phyloP scores from a whole-genome alignment of 352 stramenopile species.

The Phytopythium ostracodes region DNA sequence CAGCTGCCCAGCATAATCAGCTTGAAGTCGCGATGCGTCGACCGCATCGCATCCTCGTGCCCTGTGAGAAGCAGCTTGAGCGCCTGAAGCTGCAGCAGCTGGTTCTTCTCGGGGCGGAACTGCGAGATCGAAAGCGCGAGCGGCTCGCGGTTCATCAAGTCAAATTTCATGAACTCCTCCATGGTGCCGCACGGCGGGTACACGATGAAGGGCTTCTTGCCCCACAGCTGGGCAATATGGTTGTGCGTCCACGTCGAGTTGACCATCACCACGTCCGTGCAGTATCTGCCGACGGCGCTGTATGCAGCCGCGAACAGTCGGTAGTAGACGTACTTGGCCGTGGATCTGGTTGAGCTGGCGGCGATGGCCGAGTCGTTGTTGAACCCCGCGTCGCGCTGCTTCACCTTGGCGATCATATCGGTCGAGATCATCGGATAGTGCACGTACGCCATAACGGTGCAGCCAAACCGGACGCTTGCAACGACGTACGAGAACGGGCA shows the following conservation, averaged over 20 bases:
- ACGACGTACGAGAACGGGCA: constrained; percentile 97
- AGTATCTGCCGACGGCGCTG: constrained; percentile 80
- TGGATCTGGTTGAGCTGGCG: constrained; percentile 69
- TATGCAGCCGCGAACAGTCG: constrained; percentile 92
- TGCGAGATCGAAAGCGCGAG: constrained; percentile 96
- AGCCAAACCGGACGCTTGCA: constrained; percentile 81
- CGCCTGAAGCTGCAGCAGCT: constrained; percentile 92
- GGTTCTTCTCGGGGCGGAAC: constrained; percentile 99
- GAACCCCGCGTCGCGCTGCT: constrained; percentile 87
- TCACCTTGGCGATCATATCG: constrained; percentile 97
- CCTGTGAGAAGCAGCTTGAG: constrained; percentile 69
- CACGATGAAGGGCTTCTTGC: constrained; percentile 67
- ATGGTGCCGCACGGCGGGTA: constrained; percentile 96
- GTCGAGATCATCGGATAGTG: constrained; percentile 99
- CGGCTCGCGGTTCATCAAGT: constrained; percentile 49
- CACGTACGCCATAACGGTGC: constrained; percentile 93
- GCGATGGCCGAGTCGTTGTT: constrained; percentile 92
- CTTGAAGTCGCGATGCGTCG: constrained; percentile 65
- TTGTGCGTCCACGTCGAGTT: constrained; percentile 98
- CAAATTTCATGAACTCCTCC: constrained; percentile 68
- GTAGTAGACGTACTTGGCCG: constrained; percentile 96
- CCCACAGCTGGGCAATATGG: constrained; percentile 95
- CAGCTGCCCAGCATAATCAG: constrained; percentile 96
- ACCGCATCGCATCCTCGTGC: constrained; percentile 37
- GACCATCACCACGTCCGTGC: constrained; percentile 91